Percentiles rank a stretch among this genome's conserved stretches.
These are phyloP conservation scores for Kwoniella newhampshirensis DNA, from an alignment of 768 basidiomycete species.

Conservation along the genomic window DNA sequence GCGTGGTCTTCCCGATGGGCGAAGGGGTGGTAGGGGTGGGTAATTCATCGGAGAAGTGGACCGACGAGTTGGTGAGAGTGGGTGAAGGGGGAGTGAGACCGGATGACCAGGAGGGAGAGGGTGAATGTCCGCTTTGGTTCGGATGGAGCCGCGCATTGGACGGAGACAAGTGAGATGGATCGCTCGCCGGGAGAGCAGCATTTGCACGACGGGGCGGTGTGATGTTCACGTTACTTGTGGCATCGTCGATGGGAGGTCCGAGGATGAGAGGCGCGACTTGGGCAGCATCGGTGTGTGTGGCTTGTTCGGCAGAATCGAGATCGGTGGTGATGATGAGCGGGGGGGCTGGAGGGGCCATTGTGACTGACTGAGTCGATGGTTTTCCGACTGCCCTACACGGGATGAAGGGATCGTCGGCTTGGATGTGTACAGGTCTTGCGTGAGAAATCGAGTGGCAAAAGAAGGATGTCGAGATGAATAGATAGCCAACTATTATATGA, in stretches of 20 bases:
- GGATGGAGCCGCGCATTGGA: conserved; percentile 16
- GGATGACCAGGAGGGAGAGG: conserved; percentile 32
- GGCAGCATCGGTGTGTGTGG: conserved; percentile 8
- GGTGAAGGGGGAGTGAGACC: conserved; percentile 40
- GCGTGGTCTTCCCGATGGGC: conserved; percentile 17
- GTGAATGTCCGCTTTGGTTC: conserved; percentile 16
- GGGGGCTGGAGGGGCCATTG: conserved; percentile 20
- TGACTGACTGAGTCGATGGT: background rate
- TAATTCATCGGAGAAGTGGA: conserved; percentile 42
- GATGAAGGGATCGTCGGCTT: too few species aligned
- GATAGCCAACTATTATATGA: too few species aligned
- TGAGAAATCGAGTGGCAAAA: background rate
- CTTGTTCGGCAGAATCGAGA: conserved; percentile 21
- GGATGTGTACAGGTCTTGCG: background rate
- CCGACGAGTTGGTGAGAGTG: conserved; percentile 37
- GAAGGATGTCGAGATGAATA: too few species aligned
- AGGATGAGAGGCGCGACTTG: conserved; percentile 3
- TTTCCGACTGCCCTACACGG: too few species aligned
- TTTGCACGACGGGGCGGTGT: conserved; percentile 18
- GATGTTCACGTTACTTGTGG: conserved; percentile 2
- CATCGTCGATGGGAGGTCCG: conserved; percentile 15
- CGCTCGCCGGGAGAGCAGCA: conserved; percentile 5
- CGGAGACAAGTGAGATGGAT: conserved; percentile 30
- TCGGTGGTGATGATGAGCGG: conserved; percentile 49
- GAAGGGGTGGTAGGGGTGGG: conserved; percentile 29